Percentiles rank a stretch among this genome's conserved stretches.
Evolutionary conservation across 2,329 filamentous ascomycete species (phyloP).

Genomic region (Trichoderma koningiopsis): DNA sequence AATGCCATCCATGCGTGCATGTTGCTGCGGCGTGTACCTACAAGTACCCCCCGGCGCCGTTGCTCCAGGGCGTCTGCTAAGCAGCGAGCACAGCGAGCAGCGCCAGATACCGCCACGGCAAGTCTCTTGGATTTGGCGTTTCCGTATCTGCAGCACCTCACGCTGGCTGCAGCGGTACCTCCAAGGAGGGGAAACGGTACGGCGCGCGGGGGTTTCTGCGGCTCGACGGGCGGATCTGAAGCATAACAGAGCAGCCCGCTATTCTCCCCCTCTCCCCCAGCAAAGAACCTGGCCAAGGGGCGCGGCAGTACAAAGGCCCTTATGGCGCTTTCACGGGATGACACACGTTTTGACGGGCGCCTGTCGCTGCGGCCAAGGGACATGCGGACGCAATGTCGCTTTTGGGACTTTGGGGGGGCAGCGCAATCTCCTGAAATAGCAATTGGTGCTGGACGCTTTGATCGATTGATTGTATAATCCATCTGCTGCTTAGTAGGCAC

Average conservation of each 20-base stretch:
- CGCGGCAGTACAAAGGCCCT: neutral
- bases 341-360: neutral
- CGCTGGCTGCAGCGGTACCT: neutral
- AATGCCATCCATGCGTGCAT: too few species aligned
- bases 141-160: neutral
- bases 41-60: neutral
- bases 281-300: neutral
- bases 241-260: neutral
- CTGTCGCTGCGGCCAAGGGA: neutral
- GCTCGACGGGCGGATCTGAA: neutral
- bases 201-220: neutral
- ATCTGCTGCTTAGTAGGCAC: too few species aligned
- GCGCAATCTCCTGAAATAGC: neutral
- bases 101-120: neutral
- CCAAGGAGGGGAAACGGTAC: slow-evolving; percentile 15
- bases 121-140: neutral
- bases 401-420: neutral
- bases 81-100: neutral
- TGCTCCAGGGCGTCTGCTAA: neutral
- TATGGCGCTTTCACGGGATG: neutral
- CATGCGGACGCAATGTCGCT: neutral
- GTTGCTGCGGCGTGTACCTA: neutral
- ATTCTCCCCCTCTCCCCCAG: neutral
- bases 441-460: neutral
- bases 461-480: neutral